Base-by-base conservation (phyloP, 768 basidiomycete species). In the Podaxis pistillaris region DNA sequence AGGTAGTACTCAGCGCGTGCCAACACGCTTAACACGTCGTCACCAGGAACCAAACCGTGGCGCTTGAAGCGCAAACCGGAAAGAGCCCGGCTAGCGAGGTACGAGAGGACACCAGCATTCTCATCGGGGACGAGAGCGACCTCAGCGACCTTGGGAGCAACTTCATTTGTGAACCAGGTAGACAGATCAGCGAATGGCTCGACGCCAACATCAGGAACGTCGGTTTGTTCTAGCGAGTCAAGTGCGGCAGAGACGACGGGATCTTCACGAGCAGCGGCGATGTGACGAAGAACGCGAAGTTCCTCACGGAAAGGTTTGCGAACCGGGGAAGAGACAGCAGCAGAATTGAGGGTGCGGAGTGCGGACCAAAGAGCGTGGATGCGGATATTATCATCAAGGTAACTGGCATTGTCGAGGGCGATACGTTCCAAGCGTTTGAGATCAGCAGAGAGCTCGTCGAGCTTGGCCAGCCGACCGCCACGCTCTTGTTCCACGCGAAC, bases 401-500 rank as follows among this genome's bases (percentile, higher is more conserved):
- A 91, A 17, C 81, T 77, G 2, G 91, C 91, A 76, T 98, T 98
- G 76, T 96, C 95, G 33, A 96, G 83, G 0, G 95, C 90, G 63
- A 97, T 81, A 63, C 91, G 87, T 74, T 97, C 94, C 33, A 99
- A 86, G 65, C 92, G 89, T 74, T 97, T 96, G 67, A 98, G 78
- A 52, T 90, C 89, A 4, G 91, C 86, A 9, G 94, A 89, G 52
- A 99, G 88, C 72, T 96, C 92, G 70, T 96, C 94, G 37, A 99
- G 87, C 75, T 95, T 97, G 50, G 94, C 91, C 9, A 99, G 83
- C 59, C 97, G 90, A 12, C 95, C 95, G 15, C 94, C 94, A 49
- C 97, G 94, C 75, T 99, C 97, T 70, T 94, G 86, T 75, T 99
- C 96, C 61, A 99, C 96, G 66, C 89, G 90, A 55, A 95, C 83